Evolutionary conservation across 257 asterid genomes (phyloP), one percentile per base, ranked within the genome.

Genomic region (Nicotiana sylvestris): DNA sequence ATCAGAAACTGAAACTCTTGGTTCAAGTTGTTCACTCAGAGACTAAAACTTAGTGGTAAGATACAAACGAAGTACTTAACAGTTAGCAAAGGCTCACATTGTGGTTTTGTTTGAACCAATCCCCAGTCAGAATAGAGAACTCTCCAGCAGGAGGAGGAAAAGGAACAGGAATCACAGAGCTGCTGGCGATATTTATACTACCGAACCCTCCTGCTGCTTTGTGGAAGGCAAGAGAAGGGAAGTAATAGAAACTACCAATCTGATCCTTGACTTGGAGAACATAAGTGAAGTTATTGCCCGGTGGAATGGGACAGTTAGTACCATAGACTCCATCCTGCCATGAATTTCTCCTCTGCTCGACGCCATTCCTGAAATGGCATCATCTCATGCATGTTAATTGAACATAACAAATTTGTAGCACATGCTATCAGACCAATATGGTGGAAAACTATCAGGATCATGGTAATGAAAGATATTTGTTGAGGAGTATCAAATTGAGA

Each of bases 311-410:
- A 55, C 90, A 85, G 5, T 82, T 87, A 18, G 90, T 87, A 35
- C 90, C 90, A 83, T 66, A 87, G 4, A 87, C 90, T 77, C 90
- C 90, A 49, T 87, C 88, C 66, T 87, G 90, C 90, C 90, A 87
- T 15, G 90, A 87, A 79, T 87, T 87, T 80, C 88, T 85, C 78
- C 90, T 81, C 60, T 87, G 90, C 77, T 85, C 85, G 43, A 87
- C 64, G 12, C 90, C 90, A 37, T 87, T 87, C 90, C 90, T 87
- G 66, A 32, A 66, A 51, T 5, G 2, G 78, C 21, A 81, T 67
- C 74, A 18, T 66, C 16, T 6, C 74, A 66, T 66, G 49, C 49
- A 32, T 66, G 74, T 66, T n/a, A 58, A 56, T 7, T 58, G 27
- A 58, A 58, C 29, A 58, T 2, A 8, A 60, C 15, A 21, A 21